Percentiles rank a stretch among this genome's conserved stretches.
These are phyloP conservation scores for Neobulgaria alba DNA, from an alignment of 2,329 filamentous ascomycete genomes.

Conservation along the genomic window DNA sequence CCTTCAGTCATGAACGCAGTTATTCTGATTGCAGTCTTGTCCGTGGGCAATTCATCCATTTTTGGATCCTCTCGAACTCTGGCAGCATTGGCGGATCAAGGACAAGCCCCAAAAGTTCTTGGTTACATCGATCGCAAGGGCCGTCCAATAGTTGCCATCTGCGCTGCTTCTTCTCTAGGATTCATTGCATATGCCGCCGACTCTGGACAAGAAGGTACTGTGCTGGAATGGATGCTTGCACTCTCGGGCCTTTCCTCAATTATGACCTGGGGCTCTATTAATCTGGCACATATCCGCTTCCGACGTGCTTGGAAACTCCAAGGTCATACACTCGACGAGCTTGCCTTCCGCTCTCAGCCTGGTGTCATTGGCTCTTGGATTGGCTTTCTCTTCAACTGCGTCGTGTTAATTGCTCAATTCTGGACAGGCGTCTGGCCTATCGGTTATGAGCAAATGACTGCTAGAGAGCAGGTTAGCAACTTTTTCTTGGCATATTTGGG, in stretches of 20 bases:
- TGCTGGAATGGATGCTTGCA: conserved; percentile 58
- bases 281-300: conserved; percentile 60
- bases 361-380: conserved; percentile 56
- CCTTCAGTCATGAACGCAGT: conserved; percentile 51
- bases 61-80: conserved; percentile 53
- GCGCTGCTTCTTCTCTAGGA: conserved; percentile 27
- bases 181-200: conserved; percentile 43
- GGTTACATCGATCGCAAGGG: conserved; percentile 49
- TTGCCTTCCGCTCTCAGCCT: conserved; percentile 52
- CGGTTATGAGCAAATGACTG: conserved; percentile 24
- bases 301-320: conserved; percentile 49
- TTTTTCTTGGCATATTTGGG: conserved; percentile 52
- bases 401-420: conserved; percentile 31
- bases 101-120: conserved; percentile 48
- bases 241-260: conserved; percentile 54
- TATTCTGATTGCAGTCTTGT: conserved; percentile 49
- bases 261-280: conserved; percentile 56
- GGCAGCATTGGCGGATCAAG: conserved; percentile 49
- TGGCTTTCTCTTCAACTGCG: conserved; percentile 48
- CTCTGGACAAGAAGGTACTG: conserved; percentile 37
- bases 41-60: conserved; percentile 49
- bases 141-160: conserved; percentile 44
- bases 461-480: not conserved
- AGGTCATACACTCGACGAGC: conserved; percentile 52
- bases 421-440: conserved; percentile 40